Percentiles rank a stretch among this genome's conserved stretches.
Conservation (phyloP, 2,329 filamentous ascomycete genomes). For the Microcyclospora tardicrescens region DNA sequence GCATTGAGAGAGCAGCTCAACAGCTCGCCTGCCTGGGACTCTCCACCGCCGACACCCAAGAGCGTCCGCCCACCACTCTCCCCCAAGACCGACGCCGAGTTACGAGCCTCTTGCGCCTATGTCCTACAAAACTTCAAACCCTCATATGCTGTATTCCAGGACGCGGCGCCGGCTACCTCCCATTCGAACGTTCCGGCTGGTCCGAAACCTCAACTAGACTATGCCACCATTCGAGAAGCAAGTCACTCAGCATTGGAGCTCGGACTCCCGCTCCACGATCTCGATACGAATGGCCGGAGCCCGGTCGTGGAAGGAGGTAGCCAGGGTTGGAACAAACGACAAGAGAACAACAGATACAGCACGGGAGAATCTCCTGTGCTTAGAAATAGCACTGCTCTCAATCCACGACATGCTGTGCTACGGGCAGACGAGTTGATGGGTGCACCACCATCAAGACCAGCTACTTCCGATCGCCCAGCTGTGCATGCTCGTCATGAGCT, state of each 20-base stretch:
- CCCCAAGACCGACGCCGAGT: slow-evolving; percentile 29
- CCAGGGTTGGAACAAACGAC: too few species aligned
- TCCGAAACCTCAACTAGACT: slow-evolving; percentile 20
- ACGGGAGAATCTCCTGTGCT: neutral
- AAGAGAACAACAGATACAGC: too few species aligned
- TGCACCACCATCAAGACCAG: neutral
- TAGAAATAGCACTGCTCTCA: neutral
- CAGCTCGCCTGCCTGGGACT: slow-evolving; percentile 15
- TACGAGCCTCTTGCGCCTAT: slow-evolving; percentile 33
- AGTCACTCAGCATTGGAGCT: slow-evolving; percentile 1
- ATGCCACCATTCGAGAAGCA: slow-evolving; percentile 17
- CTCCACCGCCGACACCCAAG: slow-evolving; percentile 28
- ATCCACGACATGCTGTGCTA: neutral
- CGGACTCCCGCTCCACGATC: neutral
- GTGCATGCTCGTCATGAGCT: neutral
- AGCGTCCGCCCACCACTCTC: slow-evolving; percentile 33
- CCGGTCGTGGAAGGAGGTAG: neutral
- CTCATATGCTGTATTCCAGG: slow-evolving; percentile 20
- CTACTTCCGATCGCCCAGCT: neutral
- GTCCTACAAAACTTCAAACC: slow-evolving; percentile 28
- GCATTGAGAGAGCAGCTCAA: slow-evolving; percentile 17
- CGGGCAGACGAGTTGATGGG: slow-evolving; percentile 2
- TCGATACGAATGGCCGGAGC: neutral
- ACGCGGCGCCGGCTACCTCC: slow-evolving; percentile 10
- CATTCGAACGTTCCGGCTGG: too few species aligned